Evolutionary conservation across 2,329 filamentous ascomycete species (phyloP), one percentile per base, ranked within the genome.

Genomic region (Beauveria sp.): DNA sequence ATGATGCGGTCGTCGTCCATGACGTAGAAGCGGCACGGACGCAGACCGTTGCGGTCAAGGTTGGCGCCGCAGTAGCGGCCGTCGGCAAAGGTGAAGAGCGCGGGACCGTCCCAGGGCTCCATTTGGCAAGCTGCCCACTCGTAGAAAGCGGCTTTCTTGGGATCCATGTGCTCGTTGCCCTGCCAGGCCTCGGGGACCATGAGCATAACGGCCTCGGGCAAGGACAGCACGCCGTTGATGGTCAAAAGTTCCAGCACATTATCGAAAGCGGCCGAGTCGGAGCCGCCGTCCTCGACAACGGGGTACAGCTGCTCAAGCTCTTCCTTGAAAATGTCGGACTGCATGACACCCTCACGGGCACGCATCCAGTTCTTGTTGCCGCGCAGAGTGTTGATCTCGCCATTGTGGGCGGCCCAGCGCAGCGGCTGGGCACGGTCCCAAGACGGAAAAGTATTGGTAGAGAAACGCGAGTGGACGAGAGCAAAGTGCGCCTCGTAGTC

Each of bases 331-430:
- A 96, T 81, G 66, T 92, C 87, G 2, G 93, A 97, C 72, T 91
- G 90, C 84, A 97, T 90, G 66, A 96, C 87, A 75, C 93, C 93
- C 78, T 97, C 93, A 71, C 93, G 88, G 64, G 93, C 93, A 68
- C 92, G 89, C 93, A 97, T 97, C 93, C 93, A 97, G 78, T 97
- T 97, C 83, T 97, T 97, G 81, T 97, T 97, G 64, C 93, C 93
- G 72, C 93, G 89, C 64, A 97, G 80, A 2, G 93, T 97, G 77
- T 97, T 97, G 73, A 97, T 97, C 79, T 97, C 93, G 81, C 93
- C 93, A 75, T 97, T 97, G 81, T 97, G 93, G 70, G 93, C 93
- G 66, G 92, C 92, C 93, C 93, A 97, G 77, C 93, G 86, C 66
- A 97, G 80, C 65, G 93, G 93, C 79, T 97, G 93, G 64, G 93